phyloP scores from a whole-genome alignment of 176 grass and related monocot genomes.

The Triticum urartu region DNA sequence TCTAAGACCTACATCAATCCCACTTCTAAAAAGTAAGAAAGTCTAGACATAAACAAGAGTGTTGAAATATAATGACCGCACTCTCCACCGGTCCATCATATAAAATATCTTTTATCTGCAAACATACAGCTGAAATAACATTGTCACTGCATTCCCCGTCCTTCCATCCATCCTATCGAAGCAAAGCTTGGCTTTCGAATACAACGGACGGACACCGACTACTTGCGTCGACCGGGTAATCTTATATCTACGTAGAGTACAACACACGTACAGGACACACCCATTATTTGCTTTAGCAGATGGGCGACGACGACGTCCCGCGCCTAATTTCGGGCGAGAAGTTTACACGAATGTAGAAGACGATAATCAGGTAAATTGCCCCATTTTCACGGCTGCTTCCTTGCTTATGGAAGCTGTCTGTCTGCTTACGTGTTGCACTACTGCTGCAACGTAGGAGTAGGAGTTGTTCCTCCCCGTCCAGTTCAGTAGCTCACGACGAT shows the following conservation, averaged over 20 bases:
- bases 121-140: background rate
- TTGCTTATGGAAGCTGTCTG: constrained; percentile 3
- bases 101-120: background rate
- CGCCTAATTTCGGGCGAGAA: background rate
- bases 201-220: constrained; percentile 1
- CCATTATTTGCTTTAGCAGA: constrained; percentile 41
- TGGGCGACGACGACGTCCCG: background rate
- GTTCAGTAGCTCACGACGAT: constrained; percentile 57
- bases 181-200: background rate
- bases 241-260: background rate
- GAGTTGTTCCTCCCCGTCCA: background rate
- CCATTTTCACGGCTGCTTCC: background rate
- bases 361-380: background rate
- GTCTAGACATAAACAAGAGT: no score
- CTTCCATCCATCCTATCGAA: background rate
- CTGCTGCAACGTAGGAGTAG: background rate
- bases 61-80: no score
- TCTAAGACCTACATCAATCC: no score
- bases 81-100: no score
- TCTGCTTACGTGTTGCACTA: background rate
- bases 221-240: background rate
- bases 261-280: background rate
- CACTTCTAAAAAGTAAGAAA: no score
- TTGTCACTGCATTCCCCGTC: background rate
- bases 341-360: constrained; percentile 18